A percentile compares a stretch with the other conserved stretches of the same genome.
These are phyloP conservation scores for Schizochytrium sp. DNA, from an alignment of 108 stramenopile genomes.

Conservation along the genomic window DNA sequence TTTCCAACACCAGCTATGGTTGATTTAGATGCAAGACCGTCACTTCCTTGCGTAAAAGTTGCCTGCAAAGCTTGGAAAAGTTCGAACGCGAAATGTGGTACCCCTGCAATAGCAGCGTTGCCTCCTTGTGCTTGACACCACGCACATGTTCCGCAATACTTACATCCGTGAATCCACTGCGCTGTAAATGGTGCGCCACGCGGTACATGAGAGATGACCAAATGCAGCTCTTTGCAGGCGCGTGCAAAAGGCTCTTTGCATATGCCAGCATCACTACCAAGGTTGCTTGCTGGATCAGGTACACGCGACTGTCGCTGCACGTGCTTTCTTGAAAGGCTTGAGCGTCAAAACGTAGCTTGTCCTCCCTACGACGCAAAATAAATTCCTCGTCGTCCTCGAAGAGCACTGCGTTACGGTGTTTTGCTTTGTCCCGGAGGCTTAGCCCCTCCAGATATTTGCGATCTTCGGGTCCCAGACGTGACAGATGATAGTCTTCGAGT, in stretches of 20 bases:
- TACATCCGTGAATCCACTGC: background rate
- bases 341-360: background rate
- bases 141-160: background rate
- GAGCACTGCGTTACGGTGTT: background rate
- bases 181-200: background rate
- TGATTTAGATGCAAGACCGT: background rate
- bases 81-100: conserved; percentile 13
- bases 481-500: background rate
- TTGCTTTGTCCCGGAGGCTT: background rate
- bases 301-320: background rate
- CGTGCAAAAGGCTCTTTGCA: background rate
- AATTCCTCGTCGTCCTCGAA: background rate
- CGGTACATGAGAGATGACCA: background rate
- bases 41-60: background rate
- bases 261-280: background rate
- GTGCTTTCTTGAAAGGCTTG: background rate
- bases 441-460: background rate
- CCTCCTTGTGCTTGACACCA: conserved; percentile 2
- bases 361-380: background rate
- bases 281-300: background rate
- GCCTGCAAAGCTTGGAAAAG: background rate
- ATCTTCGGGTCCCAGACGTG: background rate
- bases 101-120: background rate
- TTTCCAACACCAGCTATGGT: no score
- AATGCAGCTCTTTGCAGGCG: conserved; percentile 1